phyloP scores from a whole-genome alignment of 495 filamentous ascomycete species.

The Hapsidospora chrysogenum region DNA sequence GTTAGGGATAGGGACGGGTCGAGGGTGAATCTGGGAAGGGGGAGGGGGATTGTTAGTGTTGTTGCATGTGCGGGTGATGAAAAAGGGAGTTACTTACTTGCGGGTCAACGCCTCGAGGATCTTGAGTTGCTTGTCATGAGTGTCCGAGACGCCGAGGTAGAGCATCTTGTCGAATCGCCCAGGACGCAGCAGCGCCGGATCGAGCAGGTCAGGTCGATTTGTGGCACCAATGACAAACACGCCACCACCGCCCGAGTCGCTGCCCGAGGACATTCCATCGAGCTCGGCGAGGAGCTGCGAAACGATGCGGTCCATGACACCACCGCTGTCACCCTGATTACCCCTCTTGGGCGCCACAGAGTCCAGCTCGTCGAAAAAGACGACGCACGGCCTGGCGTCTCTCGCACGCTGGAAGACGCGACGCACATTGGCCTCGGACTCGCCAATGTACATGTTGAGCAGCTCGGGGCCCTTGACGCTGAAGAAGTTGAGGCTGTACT shows the following conservation, averaged over 20 bases:
- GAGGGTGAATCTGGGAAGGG: conserved; percentile 54
- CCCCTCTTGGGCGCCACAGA: conserved; percentile 94
- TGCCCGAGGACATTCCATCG: conserved; percentile 91
- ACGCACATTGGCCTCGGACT: conserved; percentile 93
- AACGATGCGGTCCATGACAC: conserved; percentile 98
- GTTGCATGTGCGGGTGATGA: not conserved
- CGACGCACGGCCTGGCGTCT: conserved; percentile 91
- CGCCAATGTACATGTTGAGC: conserved; percentile 98
- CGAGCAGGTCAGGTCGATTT: conserved; percentile 84
- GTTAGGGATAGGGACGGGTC: conserved; percentile 56
- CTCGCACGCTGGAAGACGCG: conserved; percentile 89
- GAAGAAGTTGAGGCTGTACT: conserved; percentile 98
- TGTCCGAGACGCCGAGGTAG: conserved; percentile 89
- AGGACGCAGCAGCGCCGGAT: conserved; percentile 77
- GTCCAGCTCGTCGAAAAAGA: conserved; percentile 97
- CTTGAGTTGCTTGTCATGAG: conserved; percentile 86
- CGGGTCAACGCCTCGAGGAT: conserved; percentile 89
- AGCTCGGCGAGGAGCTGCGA: conserved; percentile 88
- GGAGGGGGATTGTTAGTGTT: conserved; percentile 6
- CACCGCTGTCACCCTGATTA: conserved; percentile 94
- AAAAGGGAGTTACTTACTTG: conserved; percentile 42
- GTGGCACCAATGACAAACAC: conserved; percentile 98
- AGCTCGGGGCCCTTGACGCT: conserved; percentile 94
- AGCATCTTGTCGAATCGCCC: conserved; percentile 99
- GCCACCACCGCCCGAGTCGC: conserved; percentile 61